These are phyloP conservation scores for Trichoderma oligosporum DNA, from an alignment of 2,329 filamentous ascomycete genomes.

Conservation along the genomic window DNA sequence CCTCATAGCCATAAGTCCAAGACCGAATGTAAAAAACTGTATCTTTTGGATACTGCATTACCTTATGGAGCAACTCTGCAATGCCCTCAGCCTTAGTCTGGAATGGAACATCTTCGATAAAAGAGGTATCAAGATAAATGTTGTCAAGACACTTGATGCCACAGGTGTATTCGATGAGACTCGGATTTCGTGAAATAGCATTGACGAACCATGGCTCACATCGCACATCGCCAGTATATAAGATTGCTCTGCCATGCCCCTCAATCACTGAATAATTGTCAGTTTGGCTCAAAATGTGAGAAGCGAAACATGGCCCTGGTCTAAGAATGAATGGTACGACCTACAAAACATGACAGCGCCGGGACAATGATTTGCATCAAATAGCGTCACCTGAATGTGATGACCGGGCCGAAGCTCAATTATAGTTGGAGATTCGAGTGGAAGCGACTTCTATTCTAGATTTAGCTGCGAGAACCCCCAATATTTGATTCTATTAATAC, in stretches of 20 bases:
- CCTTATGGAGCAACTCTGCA: slow-evolving; percentile 65
- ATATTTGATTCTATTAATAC: too few species aligned
- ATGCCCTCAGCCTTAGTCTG: slow-evolving; percentile 71
- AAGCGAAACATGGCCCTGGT: neutral
- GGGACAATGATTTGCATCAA: slow-evolving; percentile 89
- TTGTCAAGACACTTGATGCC: slow-evolving; percentile 67
- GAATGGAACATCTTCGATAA: slow-evolving; percentile 47
- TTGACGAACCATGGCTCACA: slow-evolving; percentile 86
- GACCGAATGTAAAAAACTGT: slow-evolving; percentile 81
- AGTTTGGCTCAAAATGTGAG: too few species aligned
- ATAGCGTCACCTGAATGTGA: slow-evolving; percentile 73
- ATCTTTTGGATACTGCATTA: slow-evolving; percentile 63
- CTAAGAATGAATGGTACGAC: slow-evolving; percentile 24
- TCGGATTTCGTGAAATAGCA: slow-evolving; percentile 64
- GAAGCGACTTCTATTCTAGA: slow-evolving; percentile 63
- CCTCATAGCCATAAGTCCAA: slow-evolving; percentile 89
- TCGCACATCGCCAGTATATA: slow-evolving; percentile 88
- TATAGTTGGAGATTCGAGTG: slow-evolving; percentile 71
- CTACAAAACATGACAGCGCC: slow-evolving; percentile 84
- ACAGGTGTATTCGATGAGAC: slow-evolving; percentile 68
- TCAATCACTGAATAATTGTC: slow-evolving; percentile 59
- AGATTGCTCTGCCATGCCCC: slow-evolving; percentile 62
- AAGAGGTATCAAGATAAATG: slow-evolving; percentile 88
- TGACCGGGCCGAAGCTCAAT: slow-evolving; percentile 69
- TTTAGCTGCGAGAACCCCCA: neutral